phyloP scores from a whole-genome alignment of 768 basidiomycete genomes.

The Filobasidium wieringae region DNA sequence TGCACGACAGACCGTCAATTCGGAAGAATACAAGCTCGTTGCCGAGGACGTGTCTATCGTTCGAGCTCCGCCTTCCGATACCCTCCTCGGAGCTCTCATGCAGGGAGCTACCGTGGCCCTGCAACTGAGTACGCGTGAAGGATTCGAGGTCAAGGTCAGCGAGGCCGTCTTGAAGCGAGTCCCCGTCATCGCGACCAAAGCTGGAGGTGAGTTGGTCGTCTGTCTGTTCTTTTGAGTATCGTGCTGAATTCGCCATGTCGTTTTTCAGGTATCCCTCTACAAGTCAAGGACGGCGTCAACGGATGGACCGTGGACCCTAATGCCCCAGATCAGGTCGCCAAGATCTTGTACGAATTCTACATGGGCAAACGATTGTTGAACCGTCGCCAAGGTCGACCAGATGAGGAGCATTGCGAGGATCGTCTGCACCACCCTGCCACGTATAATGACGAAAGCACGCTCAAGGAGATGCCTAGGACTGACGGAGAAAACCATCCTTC shows the following conservation, averaged over 20 bases:
- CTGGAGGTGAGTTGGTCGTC: conserved; percentile 47
- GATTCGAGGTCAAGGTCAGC: conserved; percentile 94
- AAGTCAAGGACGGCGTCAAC: conserved; percentile 74
- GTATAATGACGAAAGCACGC: neutral
- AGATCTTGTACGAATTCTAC: conserved; percentile 63
- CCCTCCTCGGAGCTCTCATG: conserved; percentile 77
- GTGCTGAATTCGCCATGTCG: neutral
- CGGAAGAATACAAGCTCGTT: conserved; percentile 24
- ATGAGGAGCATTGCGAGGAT: neutral
- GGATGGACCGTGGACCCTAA: conserved; percentile 71
- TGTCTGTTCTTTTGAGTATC: neutral
- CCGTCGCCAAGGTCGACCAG: neutral
- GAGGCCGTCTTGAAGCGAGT: conserved; percentile 74
- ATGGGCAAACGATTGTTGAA: conserved; percentile 48
- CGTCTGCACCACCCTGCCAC: neutral
- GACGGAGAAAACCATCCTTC: neutral
- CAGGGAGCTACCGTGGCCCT: conserved; percentile 78
- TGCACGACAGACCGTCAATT: conserved; percentile 20
- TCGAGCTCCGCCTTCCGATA: conserved; percentile 52
- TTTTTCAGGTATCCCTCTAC: conserved; percentile 64
- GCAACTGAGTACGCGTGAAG: conserved; percentile 85
- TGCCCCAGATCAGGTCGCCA: conserved; percentile 63
- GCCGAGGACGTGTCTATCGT: conserved; percentile 54
- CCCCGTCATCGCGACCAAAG: conserved; percentile 69
- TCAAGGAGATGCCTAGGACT: neutral